Conservation (phyloP, 257 asterid genomes). For the Datura wrightii region DNA sequence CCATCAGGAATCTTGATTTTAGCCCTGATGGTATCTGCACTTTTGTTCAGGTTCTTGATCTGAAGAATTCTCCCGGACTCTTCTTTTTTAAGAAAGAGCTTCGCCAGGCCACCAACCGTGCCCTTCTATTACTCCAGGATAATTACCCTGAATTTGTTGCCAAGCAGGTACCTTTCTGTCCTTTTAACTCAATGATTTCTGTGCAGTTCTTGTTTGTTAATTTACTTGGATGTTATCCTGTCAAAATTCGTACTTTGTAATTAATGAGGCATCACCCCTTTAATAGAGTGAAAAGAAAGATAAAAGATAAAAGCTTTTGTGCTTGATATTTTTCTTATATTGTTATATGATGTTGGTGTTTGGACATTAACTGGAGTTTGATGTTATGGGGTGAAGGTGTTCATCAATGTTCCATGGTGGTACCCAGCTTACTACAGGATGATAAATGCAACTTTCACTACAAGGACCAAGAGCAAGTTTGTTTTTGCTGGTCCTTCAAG, state of each 20-base stretch:
- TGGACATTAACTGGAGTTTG: background rate
- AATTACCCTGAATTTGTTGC: constrained; percentile 97
- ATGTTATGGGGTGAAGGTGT: constrained; percentile 55
- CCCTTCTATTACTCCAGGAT: constrained; percentile 88
- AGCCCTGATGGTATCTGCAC: constrained; percentile 83
- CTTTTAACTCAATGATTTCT: background rate
- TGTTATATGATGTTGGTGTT: background rate
- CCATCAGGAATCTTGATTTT: constrained; percentile 77
- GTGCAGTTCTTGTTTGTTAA: background rate
- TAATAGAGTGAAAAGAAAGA: too few species aligned
- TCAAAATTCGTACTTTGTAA: too few species aligned
- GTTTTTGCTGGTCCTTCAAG: constrained; percentile 91
- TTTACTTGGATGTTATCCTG: too few species aligned
- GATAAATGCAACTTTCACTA: constrained; percentile 88
- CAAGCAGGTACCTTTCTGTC: constrained; percentile 65
- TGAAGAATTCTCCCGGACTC: constrained; percentile 83
- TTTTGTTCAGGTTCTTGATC: constrained; percentile 83
- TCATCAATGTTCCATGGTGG: constrained; percentile 99
- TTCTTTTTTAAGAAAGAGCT: constrained; percentile 82
- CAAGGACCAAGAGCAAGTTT: constrained; percentile 98
- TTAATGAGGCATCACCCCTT: too few species aligned
- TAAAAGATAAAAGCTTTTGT: too few species aligned
- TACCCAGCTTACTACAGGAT: constrained; percentile 86
- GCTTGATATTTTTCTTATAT: background rate
- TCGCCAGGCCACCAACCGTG: constrained; percentile 83